phyloP scores from a whole-genome alignment of 169 alveolate species.

The Toxoplasma gondii region DNA sequence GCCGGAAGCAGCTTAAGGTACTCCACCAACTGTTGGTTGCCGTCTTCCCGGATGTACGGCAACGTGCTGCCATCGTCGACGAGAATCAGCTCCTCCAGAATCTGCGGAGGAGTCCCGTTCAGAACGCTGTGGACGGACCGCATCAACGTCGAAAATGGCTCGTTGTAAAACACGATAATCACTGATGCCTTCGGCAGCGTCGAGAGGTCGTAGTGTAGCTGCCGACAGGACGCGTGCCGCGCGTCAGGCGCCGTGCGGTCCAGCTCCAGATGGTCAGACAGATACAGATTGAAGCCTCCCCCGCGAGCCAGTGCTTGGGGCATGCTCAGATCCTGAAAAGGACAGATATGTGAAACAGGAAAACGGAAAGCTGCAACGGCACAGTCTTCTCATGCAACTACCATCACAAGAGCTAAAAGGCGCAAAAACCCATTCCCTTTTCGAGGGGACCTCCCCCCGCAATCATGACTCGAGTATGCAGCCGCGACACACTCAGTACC shows the following conservation, averaged over 20 bases:
- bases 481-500: too few species aligned
- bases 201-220: constrained; percentile 53
- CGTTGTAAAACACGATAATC: constrained; percentile 76
- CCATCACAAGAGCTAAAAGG: neutral
- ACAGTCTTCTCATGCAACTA: neutral
- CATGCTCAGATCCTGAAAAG: constrained; percentile 63
- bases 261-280: constrained; percentile 76
- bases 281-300: constrained; percentile 74
- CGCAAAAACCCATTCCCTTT: neutral
- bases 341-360: neutral
- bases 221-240: constrained; percentile 54
- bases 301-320: constrained; percentile 71
- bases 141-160: constrained; percentile 75
- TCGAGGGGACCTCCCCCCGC: too few species aligned
- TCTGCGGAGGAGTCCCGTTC: constrained; percentile 75
- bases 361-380: neutral
- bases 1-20: constrained; percentile 56
- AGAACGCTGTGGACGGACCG: constrained; percentile 77
- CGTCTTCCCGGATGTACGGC: constrained; percentile 1
- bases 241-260: constrained; percentile 73
- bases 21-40: constrained; percentile 43
- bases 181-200: constrained; percentile 73
- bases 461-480: too few species aligned
- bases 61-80: constrained; percentile 75
- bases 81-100: constrained; percentile 73